Evolutionary conservation across 2,329 filamentous ascomycete species (phyloP).

Genomic region (Incumbomyces delicatus): DNA sequence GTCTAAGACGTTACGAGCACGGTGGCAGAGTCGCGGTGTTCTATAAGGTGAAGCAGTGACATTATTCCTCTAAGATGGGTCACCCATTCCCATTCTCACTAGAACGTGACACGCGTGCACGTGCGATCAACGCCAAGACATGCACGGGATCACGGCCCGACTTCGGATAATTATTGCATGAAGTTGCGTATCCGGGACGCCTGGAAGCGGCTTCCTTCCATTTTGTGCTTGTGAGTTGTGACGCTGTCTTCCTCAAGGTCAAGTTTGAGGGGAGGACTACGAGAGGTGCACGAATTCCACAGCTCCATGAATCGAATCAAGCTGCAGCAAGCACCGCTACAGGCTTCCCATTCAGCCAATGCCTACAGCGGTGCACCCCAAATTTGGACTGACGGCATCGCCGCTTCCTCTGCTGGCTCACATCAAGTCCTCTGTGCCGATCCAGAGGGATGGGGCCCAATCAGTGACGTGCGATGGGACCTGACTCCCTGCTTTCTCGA

Average conservation of each 20-base stretch:
- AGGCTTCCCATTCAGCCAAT: neutral
- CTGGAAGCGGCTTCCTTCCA: neutral
- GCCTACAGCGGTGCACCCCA: neutral
- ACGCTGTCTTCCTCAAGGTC: neutral
- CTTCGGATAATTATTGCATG: no score
- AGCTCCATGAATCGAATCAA: constrained; percentile 1
- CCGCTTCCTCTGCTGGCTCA: neutral
- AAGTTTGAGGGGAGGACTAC: no score
- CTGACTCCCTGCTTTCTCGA: constrained; percentile 98
- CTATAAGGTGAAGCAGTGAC: no score
- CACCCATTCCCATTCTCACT: no score
- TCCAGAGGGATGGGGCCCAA: constrained; percentile 85
- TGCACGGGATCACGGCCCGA: no score
- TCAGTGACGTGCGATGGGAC: constrained; percentile 80
- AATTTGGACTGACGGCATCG: neutral
- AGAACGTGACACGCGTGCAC: no score
- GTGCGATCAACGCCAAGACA: no score
- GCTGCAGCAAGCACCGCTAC: constrained; percentile 8
- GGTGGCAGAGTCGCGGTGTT: no score
- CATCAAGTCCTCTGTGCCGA: constrained; percentile 74
- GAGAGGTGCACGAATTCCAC: no score
- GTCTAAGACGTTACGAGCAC: no score
- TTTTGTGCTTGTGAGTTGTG: neutral
- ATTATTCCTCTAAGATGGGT: no score
- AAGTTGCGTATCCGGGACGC: no score